Evolutionary conservation across 208 protist genomes (phyloP).

Genomic region (Acanthamoeba royreba): DNA sequence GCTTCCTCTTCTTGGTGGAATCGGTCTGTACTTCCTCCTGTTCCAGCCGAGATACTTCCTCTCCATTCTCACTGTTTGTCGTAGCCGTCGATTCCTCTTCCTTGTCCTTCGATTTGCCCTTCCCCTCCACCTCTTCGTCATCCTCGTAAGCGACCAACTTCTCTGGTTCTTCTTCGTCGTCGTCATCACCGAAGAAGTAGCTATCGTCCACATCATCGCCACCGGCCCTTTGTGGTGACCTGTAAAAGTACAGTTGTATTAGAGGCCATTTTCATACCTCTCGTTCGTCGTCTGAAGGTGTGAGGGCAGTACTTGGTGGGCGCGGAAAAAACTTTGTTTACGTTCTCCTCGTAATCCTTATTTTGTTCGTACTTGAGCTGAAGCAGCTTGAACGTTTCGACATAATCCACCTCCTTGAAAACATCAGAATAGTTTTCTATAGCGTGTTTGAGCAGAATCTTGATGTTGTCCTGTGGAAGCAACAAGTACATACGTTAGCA

Average conservation of each 20-base stretch:
- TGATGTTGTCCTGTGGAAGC: constrained; percentile 55
- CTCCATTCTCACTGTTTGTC: background rate
- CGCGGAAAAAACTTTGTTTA: too few relatives aligned
- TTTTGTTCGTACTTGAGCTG: constrained; percentile 58
- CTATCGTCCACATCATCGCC: background rate
- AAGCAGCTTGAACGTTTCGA: constrained; percentile 62
- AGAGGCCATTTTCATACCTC: too few relatives aligned
- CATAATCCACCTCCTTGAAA: constrained; percentile 59
- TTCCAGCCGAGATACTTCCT: background rate
- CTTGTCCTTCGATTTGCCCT: background rate
- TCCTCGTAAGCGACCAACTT: background rate
- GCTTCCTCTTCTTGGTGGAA: too few relatives aligned
- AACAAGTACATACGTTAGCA: background rate
- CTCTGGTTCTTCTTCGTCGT: background rate
- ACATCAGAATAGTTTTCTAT: constrained; percentile 35
- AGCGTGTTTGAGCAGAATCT: constrained; percentile 50
- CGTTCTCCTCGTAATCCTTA: too few relatives aligned
- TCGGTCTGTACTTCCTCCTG: too few relatives aligned
- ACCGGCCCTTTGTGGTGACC: background rate
- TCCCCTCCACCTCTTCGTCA: background rate
- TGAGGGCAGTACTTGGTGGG: too few relatives aligned
- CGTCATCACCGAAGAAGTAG: background rate
- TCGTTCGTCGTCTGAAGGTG: too few relatives aligned
- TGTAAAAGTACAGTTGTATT: constrained; percentile 2
- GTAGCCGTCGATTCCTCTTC: background rate